These are phyloP conservation scores for Prunus salicina DNA, from an alignment of 306 rosid genomes.

Conservation along the genomic window DNA sequence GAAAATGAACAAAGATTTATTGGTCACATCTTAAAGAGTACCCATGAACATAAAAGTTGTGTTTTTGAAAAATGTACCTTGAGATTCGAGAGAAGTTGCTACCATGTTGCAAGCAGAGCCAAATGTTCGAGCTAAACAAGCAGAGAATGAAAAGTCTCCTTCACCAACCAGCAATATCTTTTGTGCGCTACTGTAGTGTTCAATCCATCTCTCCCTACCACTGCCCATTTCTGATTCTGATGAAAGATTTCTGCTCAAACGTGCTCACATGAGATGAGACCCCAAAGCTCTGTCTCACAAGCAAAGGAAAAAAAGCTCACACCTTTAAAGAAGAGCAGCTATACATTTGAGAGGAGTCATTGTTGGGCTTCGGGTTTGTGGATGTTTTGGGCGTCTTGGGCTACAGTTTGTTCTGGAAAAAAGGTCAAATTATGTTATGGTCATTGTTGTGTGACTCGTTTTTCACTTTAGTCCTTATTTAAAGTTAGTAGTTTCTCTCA, in stretches of 20 bases:
- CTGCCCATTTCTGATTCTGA: neutral
- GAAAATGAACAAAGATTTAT: neutral
- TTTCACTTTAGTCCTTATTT: too few relatives aligned
- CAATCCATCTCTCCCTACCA: constrained; percentile 6
- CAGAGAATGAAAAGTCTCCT: constrained; percentile 36
- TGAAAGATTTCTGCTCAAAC: neutral
- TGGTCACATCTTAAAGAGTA: neutral
- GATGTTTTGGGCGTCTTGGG: neutral
- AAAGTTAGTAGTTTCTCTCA: too few relatives aligned
- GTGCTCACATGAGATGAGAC: neutral
- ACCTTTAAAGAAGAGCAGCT: neutral
- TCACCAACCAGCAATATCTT: constrained; percentile 29
- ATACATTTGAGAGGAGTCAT: neutral
- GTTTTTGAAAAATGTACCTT: constrained; percentile 8
- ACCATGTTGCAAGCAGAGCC: constrained; percentile 21
- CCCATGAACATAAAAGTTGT: too few relatives aligned
- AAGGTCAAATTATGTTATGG: too few relatives aligned
- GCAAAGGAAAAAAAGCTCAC: neutral
- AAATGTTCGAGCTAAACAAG: constrained; percentile 29
- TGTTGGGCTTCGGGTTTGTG: neutral
- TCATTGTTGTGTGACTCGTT: neutral
- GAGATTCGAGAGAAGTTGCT: constrained; percentile 27
- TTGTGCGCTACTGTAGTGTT: constrained; percentile 23
- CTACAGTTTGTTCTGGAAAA: neutral
- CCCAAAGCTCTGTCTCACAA: neutral